Conservation (phyloP, 2,329 filamentous ascomycete species). For the Fusarium oxysporum region DNA sequence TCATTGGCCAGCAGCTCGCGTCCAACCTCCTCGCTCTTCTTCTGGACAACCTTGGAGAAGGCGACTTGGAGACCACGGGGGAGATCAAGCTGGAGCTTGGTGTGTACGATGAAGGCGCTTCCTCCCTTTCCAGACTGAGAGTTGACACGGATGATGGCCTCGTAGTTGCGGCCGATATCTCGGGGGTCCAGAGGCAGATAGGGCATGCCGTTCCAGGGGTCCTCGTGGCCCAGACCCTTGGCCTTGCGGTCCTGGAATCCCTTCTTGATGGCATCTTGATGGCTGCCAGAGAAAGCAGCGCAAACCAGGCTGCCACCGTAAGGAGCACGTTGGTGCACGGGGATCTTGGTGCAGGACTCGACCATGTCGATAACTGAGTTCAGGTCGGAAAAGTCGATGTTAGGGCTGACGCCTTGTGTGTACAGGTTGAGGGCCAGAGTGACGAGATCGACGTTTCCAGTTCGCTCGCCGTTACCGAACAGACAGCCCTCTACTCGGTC, state of each 20-base stretch:
- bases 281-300: slow-evolving; percentile 89
- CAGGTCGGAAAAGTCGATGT: slow-evolving; percentile 90
- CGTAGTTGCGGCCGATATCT: slow-evolving; percentile 96
- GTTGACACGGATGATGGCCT: slow-evolving; percentile 97
- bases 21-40: slow-evolving; percentile 80
- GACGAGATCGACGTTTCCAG: slow-evolving; percentile 94
- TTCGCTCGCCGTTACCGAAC: slow-evolving; percentile 92
- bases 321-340: slow-evolving; percentile 87
- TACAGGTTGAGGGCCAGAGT: slow-evolving; percentile 94
- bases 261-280: slow-evolving; percentile 98
- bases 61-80: slow-evolving; percentile 92
- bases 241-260: slow-evolving; percentile 79
- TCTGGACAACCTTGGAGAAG: slow-evolving; percentile 89
- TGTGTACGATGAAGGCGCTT: slow-evolving; percentile 92
- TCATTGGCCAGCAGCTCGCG: slow-evolving; percentile 87
- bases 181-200: slow-evolving; percentile 93
- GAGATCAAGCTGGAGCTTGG: slow-evolving; percentile 89
- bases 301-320: slow-evolving; percentile 92
- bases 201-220: slow-evolving; percentile 80
- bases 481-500: slow-evolving; percentile 94
- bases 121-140: slow-evolving; percentile 96
- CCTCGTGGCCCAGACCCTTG: slow-evolving; percentile 68
- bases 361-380: slow-evolving; percentile 87
- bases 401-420: slow-evolving; percentile 86
- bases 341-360: slow-evolving; percentile 94